Conservation (phyloP, 2,329 filamentous ascomycete genomes). For the Intubia oerlemansii region DNA sequence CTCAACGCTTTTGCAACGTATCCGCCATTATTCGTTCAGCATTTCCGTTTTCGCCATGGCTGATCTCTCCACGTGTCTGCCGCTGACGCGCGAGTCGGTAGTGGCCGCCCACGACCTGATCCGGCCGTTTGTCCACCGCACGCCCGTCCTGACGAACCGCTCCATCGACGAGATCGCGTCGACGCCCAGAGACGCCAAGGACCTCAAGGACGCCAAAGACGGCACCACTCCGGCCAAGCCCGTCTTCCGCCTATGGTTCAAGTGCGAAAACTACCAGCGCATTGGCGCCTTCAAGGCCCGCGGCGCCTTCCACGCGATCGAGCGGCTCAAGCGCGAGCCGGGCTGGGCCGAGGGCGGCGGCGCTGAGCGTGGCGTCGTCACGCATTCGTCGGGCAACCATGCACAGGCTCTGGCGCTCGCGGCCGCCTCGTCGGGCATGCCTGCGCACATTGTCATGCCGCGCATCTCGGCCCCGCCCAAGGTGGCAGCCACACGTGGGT, state of each 20-base stretch:
- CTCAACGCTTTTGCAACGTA: too few relatives aligned
- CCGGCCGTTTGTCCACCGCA: conserved; percentile 55
- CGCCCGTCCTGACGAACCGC: conserved; percentile 60
- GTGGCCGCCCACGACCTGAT: conserved; percentile 52
- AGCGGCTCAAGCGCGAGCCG: conserved; percentile 39
- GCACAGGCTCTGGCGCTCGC: conserved; percentile 82
- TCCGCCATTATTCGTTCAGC: too few relatives aligned
- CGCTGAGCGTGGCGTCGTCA: conserved; percentile 51
- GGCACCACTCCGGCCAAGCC: conserved; percentile 32
- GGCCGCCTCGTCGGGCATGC: conserved; percentile 48
- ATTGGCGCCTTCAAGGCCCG: conserved; percentile 85
- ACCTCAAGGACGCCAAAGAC: neutral
- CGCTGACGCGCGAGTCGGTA: conserved; percentile 54
- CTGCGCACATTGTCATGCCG: conserved; percentile 85
- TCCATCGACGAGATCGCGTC: conserved; percentile 60
- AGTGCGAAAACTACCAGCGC: conserved; percentile 83
- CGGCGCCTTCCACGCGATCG: conserved; percentile 74
- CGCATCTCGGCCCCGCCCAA: conserved; percentile 67
- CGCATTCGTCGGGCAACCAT: conserved; percentile 87
- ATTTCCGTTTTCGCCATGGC: conserved; percentile 22
- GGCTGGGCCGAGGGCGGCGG: conserved; percentile 40
- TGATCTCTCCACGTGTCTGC: conserved; percentile 29
- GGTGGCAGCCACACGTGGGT: conserved; percentile 58
- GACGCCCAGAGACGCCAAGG: conserved; percentile 19
- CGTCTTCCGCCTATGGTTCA: conserved; percentile 59